phyloP scores from a whole-genome alignment of 805 yeast genomes.

The Candida odintsovae region DNA sequence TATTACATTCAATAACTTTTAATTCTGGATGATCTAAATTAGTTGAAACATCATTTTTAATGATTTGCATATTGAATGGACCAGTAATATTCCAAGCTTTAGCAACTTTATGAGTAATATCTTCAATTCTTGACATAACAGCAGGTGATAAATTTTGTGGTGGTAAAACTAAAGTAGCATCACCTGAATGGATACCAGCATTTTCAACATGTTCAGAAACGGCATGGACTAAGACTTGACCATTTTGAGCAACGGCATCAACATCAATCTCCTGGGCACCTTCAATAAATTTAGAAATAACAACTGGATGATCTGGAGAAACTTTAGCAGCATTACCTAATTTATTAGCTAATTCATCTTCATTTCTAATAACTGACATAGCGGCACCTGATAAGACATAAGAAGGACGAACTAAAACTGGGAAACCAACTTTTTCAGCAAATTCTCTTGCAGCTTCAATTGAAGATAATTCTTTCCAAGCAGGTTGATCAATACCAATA shows the following conservation, averaged over 20 bases:
- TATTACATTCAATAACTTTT: slow-evolving; percentile 97
- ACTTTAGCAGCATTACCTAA: slow-evolving; percentile 86
- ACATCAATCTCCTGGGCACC: slow-evolving; percentile 97
- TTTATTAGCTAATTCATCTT: slow-evolving; percentile 75
- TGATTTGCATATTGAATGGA: slow-evolving; percentile 97
- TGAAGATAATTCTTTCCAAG: slow-evolving; percentile 93
- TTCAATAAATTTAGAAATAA: slow-evolving; percentile 90
- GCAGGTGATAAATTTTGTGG: slow-evolving; percentile 72
- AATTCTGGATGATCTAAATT: slow-evolving; percentile 55
- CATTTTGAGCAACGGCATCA: slow-evolving; percentile 92
- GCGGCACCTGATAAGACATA: slow-evolving; percentile 98
- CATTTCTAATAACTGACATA: slow-evolving; percentile 85
- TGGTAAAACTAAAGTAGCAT: slow-evolving; percentile 91
- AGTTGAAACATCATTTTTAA: slow-evolving; percentile 63
- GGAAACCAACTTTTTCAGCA: slow-evolving; percentile 85
- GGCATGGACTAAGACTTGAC: slow-evolving; percentile 87
- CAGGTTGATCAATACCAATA: slow-evolving; percentile 92
- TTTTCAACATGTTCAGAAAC: slow-evolving; percentile 97
- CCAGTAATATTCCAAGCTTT: slow-evolving; percentile 94
- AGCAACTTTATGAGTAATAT: slow-evolving; percentile 90
- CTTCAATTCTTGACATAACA: slow-evolving; percentile 69
- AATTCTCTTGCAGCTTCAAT: slow-evolving; percentile 78
- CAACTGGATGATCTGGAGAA: slow-evolving; percentile 95
- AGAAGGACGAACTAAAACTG: slow-evolving; percentile 96
- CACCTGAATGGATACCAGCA: slow-evolving; percentile 99